Evolutionary conservation across 495 filamentous ascomycete genomes (phyloP), one percentile per base, ranked within the genome.

Genomic region (Aspergillus ellipticus): DNA sequence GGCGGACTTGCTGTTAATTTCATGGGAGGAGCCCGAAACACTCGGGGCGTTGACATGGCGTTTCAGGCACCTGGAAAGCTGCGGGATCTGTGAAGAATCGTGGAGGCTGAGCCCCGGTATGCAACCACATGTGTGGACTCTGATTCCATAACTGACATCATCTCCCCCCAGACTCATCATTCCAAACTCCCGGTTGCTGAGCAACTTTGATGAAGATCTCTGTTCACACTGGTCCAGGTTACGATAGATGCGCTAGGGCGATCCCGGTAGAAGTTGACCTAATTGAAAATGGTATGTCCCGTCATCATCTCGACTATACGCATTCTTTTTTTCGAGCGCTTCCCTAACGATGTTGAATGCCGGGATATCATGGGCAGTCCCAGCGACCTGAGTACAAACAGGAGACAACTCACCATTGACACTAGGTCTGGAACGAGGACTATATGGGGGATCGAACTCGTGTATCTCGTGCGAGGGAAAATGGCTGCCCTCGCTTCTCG

Each of bases 251-350:
- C 17, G 21, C 5, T 2, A 1, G 17, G 3, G 29, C 10, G 15
- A 4, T 49, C 1, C 6, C 0, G 24, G 46, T 49, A 2, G 46
- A 49, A 22, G 46, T 49, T 15, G 46, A 49, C 13, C 29, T 49
- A n/a, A 49, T 49, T 15, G 22, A 49, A 11, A 49, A 22, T 29
- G 46, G 46, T 49, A 49, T n/a, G 45, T 49, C 16, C 10, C 46
- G 2, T 29, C 29, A 6, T 26, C 3, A 6, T 28, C 15, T 3
- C 21, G 5, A 6, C 24, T 7, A 10, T 8, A 16, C 3, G 22
- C 4, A 6, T 26, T 22, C 15, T 29, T 8, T 22, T 13, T 31
- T 15, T 7, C 7, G 9, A 33, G 10, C 5, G 28, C 28, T 31
- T 10, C 28, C 5, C 28, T 31, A 33, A 33, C 7, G 13, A n/a